Base-by-base conservation (phyloP, 2,329 filamentous ascomycete genomes). In the Anthostomella pinea region DNA sequence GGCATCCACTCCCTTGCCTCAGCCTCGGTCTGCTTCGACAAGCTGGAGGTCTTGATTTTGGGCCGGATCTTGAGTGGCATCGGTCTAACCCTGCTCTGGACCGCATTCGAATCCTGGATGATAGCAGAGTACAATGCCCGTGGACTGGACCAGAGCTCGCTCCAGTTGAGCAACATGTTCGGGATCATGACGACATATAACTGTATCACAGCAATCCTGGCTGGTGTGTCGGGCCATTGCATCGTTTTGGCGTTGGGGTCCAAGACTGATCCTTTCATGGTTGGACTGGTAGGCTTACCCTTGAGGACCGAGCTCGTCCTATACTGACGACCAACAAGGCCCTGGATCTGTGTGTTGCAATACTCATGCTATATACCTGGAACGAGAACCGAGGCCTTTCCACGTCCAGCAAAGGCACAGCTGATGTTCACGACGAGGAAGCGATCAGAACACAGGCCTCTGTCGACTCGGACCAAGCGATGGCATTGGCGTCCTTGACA, bases 21-120 rank as follows among this genome's bases (percentile, higher is more conserved):
- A 46, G 51, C 73, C 4, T 68, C 69, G 4, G 67, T 71, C 5
- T 59, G 70, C 17, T 64, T 64, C 30, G 44, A 48, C 27, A 6
- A 45, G 39, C 38, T 69, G 2, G 53, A 58, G 4, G 33, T 75
- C 8, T 60, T 82, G 5, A 71, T 78, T 35, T 36, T 66, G 1
- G 77, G 77, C 9, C 65, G 77, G 31, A 54, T 73, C 1, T 64
- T 79, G 4, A 75, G 73, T 15, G 77, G 77, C 0, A 41, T 80
- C 29, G 70, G 68, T 18, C 74, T 75, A 21, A 77, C 73, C 17
- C 56, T 81, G 25, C 63, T 81, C 19, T 80, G 75, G 61, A 76
- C 68, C 27, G 72, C 70, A 5, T 79, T 80, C 45, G 76, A 81
- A 54, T 75, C 72, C 48, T 81, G 77, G 76, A 74, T 81, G 64